A percentile compares a stretch with the other conserved stretches of the same genome.
Evolutionary conservation across 331 rosid species (phyloP).

Genomic region (Stylosanthes scabra): DNA sequence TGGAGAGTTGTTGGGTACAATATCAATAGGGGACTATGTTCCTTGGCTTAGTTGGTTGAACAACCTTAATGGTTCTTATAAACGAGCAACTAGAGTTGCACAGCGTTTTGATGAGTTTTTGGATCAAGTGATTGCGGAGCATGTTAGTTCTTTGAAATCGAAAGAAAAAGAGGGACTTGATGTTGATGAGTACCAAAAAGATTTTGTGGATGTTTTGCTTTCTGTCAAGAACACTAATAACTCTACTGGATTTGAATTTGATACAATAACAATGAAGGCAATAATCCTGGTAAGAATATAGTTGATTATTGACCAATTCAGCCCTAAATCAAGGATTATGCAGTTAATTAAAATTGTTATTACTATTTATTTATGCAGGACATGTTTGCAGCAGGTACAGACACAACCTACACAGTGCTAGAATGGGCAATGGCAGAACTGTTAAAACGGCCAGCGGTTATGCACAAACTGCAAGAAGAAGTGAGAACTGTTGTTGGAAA

Average conservation of each 20-base stretch:
- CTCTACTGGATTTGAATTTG: conserved; percentile 29
- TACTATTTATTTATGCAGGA: conserved; percentile 18
- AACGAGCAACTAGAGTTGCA: conserved; percentile 29
- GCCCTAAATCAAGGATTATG: too few relatives aligned
- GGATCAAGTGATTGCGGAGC: conserved; percentile 40
- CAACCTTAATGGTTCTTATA: conserved; percentile 29
- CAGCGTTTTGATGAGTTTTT: conserved; percentile 39
- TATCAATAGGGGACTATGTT: conserved; percentile 39
- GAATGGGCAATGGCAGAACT: conserved; percentile 50
- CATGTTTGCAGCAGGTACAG: conserved; percentile 43
- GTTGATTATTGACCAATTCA: not conserved
- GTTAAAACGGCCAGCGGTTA: conserved; percentile 9
- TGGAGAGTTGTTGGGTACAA: conserved; percentile 31
- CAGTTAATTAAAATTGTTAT: not conserved
- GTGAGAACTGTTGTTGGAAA: conserved; percentile 35
- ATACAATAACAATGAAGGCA: conserved; percentile 39
- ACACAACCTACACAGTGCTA: conserved; percentile 31
- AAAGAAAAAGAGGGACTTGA: not conserved
- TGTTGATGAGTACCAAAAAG: conserved; percentile 18
- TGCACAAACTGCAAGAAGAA: conserved; percentile 43
- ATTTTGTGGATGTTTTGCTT: conserved; percentile 51
- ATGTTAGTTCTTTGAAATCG: not conserved
- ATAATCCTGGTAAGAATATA: conserved; percentile 19
- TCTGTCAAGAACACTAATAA: conserved; percentile 4
- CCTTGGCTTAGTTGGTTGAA: conserved; percentile 52